Conservation (phyloP, 768 basidiomycete species). For the Sporobolomyces pararoseus region DNA sequence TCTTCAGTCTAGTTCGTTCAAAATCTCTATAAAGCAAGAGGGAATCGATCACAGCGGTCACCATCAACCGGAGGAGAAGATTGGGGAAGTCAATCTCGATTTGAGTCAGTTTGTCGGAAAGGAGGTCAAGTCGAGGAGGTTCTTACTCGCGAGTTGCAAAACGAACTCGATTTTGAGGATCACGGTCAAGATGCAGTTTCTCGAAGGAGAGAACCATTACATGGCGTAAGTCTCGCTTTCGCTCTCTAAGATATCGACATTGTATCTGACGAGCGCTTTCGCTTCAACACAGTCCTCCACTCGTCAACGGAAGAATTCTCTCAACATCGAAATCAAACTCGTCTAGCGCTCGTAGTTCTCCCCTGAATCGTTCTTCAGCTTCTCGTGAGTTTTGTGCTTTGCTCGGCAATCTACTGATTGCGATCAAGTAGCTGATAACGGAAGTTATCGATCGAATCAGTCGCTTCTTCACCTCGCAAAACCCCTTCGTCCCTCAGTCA, state of each 20-base stretch:
- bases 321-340: slow-evolving; percentile 7
- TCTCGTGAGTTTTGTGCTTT: slow-evolving; percentile 11
- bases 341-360: neutral
- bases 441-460: too few species aligned
- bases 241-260: neutral
- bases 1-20: slow-evolving; percentile 31
- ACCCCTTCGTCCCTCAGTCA: neutral
- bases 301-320: slow-evolving; percentile 13
- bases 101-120: slow-evolving; percentile 41
- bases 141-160: slow-evolving; percentile 42
- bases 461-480: slow-evolving; percentile 13
- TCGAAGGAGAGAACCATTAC: slow-evolving; percentile 40
- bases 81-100: slow-evolving; percentile 42
- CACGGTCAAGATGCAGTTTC: slow-evolving; percentile 44
- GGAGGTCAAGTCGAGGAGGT: slow-evolving; percentile 31
- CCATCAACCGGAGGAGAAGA: slow-evolving; percentile 33
- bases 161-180: slow-evolving; percentile 43
- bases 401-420: neutral
- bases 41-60: slow-evolving; percentile 28
- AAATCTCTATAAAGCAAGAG: slow-evolving; percentile 33
- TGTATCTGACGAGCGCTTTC: neutral
- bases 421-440: too few species aligned
- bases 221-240: slow-evolving; percentile 29
- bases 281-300: slow-evolving; percentile 8
- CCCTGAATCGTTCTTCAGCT: slow-evolving; percentile 14